Percentiles rank a stretch among this genome's conserved stretches.
These are phyloP conservation scores for Puccinia horiana DNA, from an alignment of 1,284 basidiomycete genomes.

Conservation along the genomic window DNA sequence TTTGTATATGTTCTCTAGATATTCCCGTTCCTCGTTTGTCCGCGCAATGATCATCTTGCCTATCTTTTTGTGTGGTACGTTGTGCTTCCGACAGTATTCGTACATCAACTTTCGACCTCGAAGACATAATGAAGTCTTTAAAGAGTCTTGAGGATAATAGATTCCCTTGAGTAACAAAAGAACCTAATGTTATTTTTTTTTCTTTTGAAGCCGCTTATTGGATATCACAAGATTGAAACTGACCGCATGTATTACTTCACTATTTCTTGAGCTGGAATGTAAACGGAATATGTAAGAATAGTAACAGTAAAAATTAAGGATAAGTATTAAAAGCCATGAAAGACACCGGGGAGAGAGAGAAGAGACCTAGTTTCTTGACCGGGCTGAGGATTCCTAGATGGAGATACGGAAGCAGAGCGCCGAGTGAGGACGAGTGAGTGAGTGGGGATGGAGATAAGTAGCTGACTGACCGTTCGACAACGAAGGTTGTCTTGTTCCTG, in stretches of 20 bases:
- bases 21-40: slow-evolving; percentile 26
- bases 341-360: neutral
- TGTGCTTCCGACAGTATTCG: slow-evolving; percentile 68
- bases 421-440: neutral
- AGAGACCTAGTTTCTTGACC: slow-evolving; percentile 80
- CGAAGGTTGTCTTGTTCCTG: slow-evolving; percentile 73
- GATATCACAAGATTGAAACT: neutral
- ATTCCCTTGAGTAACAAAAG: slow-evolving; percentile 53
- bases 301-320: neutral
- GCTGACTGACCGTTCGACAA: slow-evolving; percentile 74
- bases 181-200: too few species aligned
- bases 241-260: slow-evolving; percentile 89
- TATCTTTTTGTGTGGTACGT: slow-evolving; percentile 71
- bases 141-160: slow-evolving; percentile 75
- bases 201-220: neutral
- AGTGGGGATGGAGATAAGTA: slow-evolving; percentile 46
- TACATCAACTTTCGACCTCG: slow-evolving; percentile 85
- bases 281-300: too few species aligned
- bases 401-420: neutral
- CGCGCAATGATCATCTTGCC: slow-evolving; percentile 66
- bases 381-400: slow-evolving; percentile 48
- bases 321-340: neutral
- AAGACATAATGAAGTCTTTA: slow-evolving; percentile 84
- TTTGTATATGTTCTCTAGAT: slow-evolving; percentile 24
- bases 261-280: slow-evolving; percentile 78